Base-by-base conservation (phyloP, 495 filamentous ascomycete genomes). In the Lepidopterella palustris region DNA sequence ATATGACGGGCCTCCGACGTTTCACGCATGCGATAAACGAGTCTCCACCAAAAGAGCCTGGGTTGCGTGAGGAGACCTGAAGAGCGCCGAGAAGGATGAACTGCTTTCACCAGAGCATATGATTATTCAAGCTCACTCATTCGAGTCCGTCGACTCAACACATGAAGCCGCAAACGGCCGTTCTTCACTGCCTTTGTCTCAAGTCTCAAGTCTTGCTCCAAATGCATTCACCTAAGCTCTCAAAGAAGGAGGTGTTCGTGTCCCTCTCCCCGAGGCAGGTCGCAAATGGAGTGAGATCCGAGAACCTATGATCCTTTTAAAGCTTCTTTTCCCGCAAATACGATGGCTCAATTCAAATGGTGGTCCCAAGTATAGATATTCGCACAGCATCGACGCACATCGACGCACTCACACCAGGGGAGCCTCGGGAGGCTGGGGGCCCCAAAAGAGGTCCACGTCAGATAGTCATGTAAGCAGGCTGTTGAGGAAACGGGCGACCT, bases 381-480 rank as follows among this genome's bases (percentile, higher is more conserved):
- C 3, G 13, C 2, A 42, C 35, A 42, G 35, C n/a, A n/a, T n/a
- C n/a, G n/a, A n/a, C n/a, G n/a, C n/a, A n/a, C n/a, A n/a, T n/a
- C n/a, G n/a, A n/a, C n/a, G n/a, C n/a, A n/a, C n/a, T n/a, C n/a
- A n/a, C n/a, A n/a, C n/a, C n/a, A n/a, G n/a, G n/a, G n/a, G n/a
- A n/a, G n/a, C 3, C 18, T 11, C 35, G 35, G 35, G 35, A 42
- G 35, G 35, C 35, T 42, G 9, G 35, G 35, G 35, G 13, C 13
- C 13, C 27, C 39, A 26, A 18, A 25, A 24, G n/a, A 15, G n/a
- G 55, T 53, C 60, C 60, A 63, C 60, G 60, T 63, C 48, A 63
- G 60, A 42, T 42, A 42, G 35, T 13, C 3, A 18, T 42, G 35
- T 42, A 42, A 42, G 35, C 31, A 35, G 31, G 31, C 13, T 13